A percentile compares a stretch with the other conserved stretches of the same genome.
These are phyloP conservation scores for Alternaria triticimaculans DNA, from an alignment of 2,329 filamentous ascomycete species.

Conservation along the genomic window DNA sequence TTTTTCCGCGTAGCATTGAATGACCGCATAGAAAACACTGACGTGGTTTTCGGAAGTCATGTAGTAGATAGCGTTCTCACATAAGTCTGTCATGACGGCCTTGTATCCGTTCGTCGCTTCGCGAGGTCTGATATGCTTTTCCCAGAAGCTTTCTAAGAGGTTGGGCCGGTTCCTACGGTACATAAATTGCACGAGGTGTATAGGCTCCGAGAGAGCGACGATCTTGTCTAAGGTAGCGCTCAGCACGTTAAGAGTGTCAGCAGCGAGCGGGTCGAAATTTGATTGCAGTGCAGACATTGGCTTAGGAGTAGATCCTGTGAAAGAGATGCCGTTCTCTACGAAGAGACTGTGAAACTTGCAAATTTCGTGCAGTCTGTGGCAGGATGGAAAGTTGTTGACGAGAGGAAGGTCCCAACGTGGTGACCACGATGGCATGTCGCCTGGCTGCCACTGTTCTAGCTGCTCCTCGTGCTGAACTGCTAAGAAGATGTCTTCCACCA, in stretches of 20 bases:
- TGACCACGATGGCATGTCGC: neutral
- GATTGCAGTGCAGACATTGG: fast-evolving
- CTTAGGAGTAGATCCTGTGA: neutral
- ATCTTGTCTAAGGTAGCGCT: neutral
- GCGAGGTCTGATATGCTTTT: neutral
- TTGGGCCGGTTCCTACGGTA: too few relatives aligned
- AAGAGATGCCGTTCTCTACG: neutral
- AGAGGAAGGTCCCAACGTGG: neutral
- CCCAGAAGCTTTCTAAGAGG: neutral
- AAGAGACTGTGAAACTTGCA: fast-evolving
- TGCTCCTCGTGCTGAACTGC: neutral
- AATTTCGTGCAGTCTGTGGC: neutral
- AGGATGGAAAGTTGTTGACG: neutral
- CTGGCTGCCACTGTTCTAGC: neutral
- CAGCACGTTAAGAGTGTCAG: neutral
- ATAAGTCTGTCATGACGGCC: neutral
- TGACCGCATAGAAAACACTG: neutral
- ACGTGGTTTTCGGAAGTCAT: neutral
- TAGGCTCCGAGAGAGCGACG: neutral
- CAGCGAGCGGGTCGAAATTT: neutral
- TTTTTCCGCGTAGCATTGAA: fast-evolving
- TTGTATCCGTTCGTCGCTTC: neutral
- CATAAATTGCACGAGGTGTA: neutral
- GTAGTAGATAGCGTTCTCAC: neutral
- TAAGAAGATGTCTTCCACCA: neutral